Evolutionary conservation across 768 basidiomycete genomes (phyloP), one percentile per base, ranked within the genome.

Genomic region (Psilocybe sp.): DNA sequence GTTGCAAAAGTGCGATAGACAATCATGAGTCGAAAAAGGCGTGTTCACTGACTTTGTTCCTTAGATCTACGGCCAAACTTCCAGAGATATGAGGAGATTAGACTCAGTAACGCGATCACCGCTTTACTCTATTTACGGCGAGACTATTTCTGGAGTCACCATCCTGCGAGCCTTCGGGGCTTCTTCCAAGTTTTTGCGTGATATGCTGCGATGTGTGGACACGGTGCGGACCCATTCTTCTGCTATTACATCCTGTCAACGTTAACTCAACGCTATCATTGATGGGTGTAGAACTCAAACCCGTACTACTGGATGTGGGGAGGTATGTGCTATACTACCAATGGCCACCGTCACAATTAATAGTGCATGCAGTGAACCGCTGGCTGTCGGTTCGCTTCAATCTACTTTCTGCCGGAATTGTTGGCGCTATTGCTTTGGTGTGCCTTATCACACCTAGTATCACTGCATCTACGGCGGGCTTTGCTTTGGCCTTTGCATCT

Each of bases 231-330:
- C 23, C 7, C 23, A 28, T 28, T 28, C 23, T 28, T 68, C 35
- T 44, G 36, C 36, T 49, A 0, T n/a, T 31, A 28, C n/a, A 11
- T 31, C 20, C 34, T 6, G n/a, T 16, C 18, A 13, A 35, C 6
- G 31, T n/a, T 14, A 20, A 14, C 39, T n/a, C 35, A 38, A 48
- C 19, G 47, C 28, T 14, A 40, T 15, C 37, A 34, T 12, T 43
- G 28, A 51, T 19, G n/a, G 23, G 16, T 35, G 10, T 48, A 78
- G 74, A 79, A 77, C 51, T 60, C 81, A 13, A 89, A 82, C 60
- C 89, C 89, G 3, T 88, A 83, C 63, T 92, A 89, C 61, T 95
- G 93, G 93, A 87, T 89, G 79, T 93, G 89, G 90, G 88, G 84
- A 71, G 84, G 84, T 88, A 63, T 46, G 72, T 42, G 14, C 13